Conservation (phyloP, 371 early-diverging fungal genomes). For the Mucor irregularis region DNA sequence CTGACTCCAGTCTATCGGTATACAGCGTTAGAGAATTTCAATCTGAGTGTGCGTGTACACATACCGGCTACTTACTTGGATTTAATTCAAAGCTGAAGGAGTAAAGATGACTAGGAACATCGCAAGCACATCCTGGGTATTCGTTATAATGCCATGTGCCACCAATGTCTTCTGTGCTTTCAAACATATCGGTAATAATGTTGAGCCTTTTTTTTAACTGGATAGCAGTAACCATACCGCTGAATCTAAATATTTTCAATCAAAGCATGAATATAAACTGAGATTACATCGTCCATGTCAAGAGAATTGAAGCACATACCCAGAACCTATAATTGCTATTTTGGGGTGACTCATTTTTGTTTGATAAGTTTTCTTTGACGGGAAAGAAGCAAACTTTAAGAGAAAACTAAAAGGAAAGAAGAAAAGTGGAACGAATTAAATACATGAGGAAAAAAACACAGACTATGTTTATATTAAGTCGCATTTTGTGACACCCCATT, state of each 20-base stretch:
- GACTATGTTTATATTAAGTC: no score
- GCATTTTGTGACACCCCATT: no score
- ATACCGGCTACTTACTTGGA: no score
- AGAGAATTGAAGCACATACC: neutral
- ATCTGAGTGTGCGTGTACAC: no score
- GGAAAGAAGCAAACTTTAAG: neutral
- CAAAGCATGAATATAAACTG: neutral
- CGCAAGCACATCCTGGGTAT: slow-evolving; percentile 63
- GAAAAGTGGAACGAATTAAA: no score
- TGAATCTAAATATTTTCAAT: slow-evolving; percentile 34
- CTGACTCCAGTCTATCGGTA: slow-evolving; percentile 43
- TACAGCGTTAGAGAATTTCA: neutral
- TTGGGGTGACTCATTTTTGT: neutral
- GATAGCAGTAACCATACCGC: slow-evolving; percentile 60
- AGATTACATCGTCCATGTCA: no score
- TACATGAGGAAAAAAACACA: no score
- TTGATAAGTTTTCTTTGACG: neutral
- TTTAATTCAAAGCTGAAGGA: slow-evolving; percentile 46
- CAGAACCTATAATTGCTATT: slow-evolving; percentile 4
- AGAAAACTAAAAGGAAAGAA: no score
- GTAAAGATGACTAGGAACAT: slow-evolving; percentile 60
- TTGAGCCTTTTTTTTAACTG: slow-evolving; percentile 50
- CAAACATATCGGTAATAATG: slow-evolving; percentile 50
- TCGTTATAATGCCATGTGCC: slow-evolving; percentile 65
- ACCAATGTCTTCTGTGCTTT: slow-evolving; percentile 53